A percentile compares a stretch with the other conserved stretches of the same genome.
phyloP scores from a whole-genome alignment of 768 basidiomycete species.

The Coprinopsis strossmayeri region DNA sequence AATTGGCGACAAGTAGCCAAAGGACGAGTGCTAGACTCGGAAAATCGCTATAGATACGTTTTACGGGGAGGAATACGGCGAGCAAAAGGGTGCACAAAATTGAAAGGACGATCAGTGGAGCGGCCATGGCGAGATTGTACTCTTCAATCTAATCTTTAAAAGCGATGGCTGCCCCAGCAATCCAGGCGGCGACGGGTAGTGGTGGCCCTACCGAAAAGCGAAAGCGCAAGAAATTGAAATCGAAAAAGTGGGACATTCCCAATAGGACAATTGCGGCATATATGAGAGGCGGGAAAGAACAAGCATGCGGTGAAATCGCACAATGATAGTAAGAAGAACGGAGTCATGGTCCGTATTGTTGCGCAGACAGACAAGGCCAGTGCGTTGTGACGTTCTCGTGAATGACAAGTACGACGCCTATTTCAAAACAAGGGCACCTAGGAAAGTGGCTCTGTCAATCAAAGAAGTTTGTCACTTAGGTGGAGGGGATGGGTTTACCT shows the following conservation, averaged over 20 bases:
- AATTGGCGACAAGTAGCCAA: conserved; percentile 43
- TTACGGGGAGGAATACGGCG: neutral
- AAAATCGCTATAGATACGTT: conserved; percentile 23
- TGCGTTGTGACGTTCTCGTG: neutral
- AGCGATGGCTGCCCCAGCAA: neutral
- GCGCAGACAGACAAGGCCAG: neutral
- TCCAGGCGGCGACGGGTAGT: neutral
- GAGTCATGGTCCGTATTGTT: neutral
- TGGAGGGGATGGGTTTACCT: neutral
- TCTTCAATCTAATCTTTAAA: neutral
- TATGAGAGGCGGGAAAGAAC: neutral
- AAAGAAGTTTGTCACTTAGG: neutral
- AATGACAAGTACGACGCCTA: neutral
- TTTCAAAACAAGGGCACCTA: conserved; percentile 3
- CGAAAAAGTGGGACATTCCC: neutral
- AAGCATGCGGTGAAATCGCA: neutral
- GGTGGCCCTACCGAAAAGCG: neutral
- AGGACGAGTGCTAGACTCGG: conserved; percentile 53
- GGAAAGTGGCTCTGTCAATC: neutral
- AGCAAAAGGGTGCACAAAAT: neutral
- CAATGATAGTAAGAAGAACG: neutral
- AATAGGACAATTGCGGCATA: neutral
- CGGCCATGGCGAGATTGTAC: neutral
- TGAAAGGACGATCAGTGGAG: neutral
- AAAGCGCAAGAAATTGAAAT: neutral